Evolutionary conservation across 2,329 filamentous ascomycete species (phyloP).

Genomic region (Colletotrichum liaoningense): DNA sequence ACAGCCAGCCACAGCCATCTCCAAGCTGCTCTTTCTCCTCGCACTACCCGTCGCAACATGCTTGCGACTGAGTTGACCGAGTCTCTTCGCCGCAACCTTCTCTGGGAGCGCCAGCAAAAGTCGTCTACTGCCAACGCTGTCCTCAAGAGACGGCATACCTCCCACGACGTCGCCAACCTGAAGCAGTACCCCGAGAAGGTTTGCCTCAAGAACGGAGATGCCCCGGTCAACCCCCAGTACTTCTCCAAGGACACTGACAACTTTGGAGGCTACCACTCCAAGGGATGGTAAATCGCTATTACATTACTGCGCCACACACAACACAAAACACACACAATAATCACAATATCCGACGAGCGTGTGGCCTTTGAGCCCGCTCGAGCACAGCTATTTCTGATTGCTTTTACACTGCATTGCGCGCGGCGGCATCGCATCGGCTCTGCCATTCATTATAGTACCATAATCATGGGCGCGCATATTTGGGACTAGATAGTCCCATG

Average conservation of each 20-base stretch:
- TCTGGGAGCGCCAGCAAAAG: conserved; percentile 97
- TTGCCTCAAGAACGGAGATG: conserved; percentile 69
- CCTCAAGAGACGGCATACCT: conserved; percentile 89
- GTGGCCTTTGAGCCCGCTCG: conserved; percentile 1
- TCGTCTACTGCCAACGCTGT: conserved; percentile 89
- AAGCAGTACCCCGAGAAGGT: conserved; percentile 80
- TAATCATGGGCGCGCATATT: conserved; percentile 16
- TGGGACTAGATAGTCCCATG: not conserved
- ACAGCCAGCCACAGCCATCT: conserved; percentile 69
- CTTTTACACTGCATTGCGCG: conserved; percentile 34
- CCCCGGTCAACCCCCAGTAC: conserved; percentile 82
- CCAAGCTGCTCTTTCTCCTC: conserved; percentile 85
- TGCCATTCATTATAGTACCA: conserved; percentile 23
- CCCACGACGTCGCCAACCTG: conserved; percentile 89
- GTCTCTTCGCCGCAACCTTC: conserved; percentile 88
- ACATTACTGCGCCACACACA: conserved; percentile 14
- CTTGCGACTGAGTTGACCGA: conserved; percentile 93
- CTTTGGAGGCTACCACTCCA: conserved; percentile 81
- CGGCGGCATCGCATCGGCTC: conserved; percentile 29
- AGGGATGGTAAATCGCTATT: conserved; percentile 75
- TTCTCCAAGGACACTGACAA: conserved; percentile 78
- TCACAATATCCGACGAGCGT: conserved; percentile 29
- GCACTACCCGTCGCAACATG: conserved; percentile 95
- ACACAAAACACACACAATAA: conserved; percentile 19
- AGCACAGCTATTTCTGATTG: conserved; percentile 21